Percentiles rank a stretch among this genome's conserved stretches.
Conservation (phyloP, 108 stramenopile genomes). For the Conticribra weissflogii region DNA sequence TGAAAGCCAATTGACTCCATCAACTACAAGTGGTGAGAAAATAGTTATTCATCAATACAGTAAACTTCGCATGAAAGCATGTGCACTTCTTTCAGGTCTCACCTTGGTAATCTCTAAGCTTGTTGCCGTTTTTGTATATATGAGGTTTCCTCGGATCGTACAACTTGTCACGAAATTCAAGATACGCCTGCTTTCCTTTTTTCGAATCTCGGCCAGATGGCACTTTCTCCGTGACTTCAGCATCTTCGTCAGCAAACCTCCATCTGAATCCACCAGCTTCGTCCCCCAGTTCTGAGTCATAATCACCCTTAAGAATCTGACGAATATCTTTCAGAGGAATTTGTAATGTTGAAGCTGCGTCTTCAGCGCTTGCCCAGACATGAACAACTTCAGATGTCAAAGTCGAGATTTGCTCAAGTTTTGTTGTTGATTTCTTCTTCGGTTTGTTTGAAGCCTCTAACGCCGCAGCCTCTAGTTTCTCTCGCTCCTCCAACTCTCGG, state of each 20-base stretch:
- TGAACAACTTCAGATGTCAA: slow-evolving; percentile 66
- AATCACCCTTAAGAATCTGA: slow-evolving; percentile 68
- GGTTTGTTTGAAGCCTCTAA: slow-evolving; percentile 37
- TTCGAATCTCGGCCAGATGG: slow-evolving; percentile 64
- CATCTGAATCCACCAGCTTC: slow-evolving; percentile 87
- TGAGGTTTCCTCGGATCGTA: slow-evolving; percentile 86
- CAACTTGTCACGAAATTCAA: slow-evolving; percentile 84
- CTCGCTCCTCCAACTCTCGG: slow-evolving; percentile 29
- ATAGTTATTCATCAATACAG: not conserved
- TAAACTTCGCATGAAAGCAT: too few relatives aligned
- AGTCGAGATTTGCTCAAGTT: slow-evolving; percentile 78
- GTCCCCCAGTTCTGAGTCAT: slow-evolving; percentile 84
- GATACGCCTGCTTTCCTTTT: slow-evolving; percentile 81
- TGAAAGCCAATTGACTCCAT: slow-evolving; percentile 96
- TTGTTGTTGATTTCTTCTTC: slow-evolving; percentile 74
- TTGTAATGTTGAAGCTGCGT: slow-evolving; percentile 83
- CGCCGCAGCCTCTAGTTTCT: slow-evolving; percentile 43
- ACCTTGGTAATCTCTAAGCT: slow-evolving; percentile 91
- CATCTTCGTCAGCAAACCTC: slow-evolving; percentile 79
- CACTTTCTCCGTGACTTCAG: slow-evolving; percentile 66
- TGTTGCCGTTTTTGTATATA: slow-evolving; percentile 80
- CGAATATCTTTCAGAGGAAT: slow-evolving; percentile 65
- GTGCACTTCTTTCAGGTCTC: too few relatives aligned
- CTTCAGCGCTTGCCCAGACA: slow-evolving; percentile 82
- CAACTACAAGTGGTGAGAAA: slow-evolving; percentile 34